A percentile compares a stretch with the other conserved stretches of the same genome.
Conservation (phyloP, 1,139 yeast species). For the Nakaseomyces nivariensis region DNA sequence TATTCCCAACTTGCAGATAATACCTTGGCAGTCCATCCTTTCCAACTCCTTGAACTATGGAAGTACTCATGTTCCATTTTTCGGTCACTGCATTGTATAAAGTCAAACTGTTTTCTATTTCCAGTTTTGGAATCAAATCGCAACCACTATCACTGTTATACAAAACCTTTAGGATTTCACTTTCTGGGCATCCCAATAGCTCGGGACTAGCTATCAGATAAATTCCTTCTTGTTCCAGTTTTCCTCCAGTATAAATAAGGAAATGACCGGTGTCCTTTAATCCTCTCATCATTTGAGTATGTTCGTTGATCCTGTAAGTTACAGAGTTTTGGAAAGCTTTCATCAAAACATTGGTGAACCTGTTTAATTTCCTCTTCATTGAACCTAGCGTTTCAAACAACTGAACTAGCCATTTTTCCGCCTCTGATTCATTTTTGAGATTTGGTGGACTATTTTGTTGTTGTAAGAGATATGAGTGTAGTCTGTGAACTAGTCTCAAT, state of each 20-base stretch:
- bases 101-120: conserved; percentile 25
- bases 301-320: conserved; percentile 53
- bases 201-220: conserved; percentile 33
- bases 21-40: conserved; percentile 22
- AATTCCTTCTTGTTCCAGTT: conserved; percentile 60
- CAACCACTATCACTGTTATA: conserved; percentile 32
- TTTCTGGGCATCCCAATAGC: conserved; percentile 30
- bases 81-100: conserved; percentile 23
- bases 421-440: conserved; percentile 43
- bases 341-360: conserved; percentile 62
- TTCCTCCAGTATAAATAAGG: conserved; percentile 59
- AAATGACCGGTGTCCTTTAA: conserved; percentile 64
- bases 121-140: conserved; percentile 28
- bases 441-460: conserved; percentile 60
- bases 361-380: conserved; percentile 69
- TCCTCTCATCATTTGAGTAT: conserved; percentile 39
- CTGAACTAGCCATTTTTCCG: conserved; percentile 71
- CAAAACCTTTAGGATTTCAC: conserved; percentile 30
- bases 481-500: conserved; percentile 55
- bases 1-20: conserved; percentile 14
- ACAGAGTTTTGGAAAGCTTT: conserved; percentile 69
- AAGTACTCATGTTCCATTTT: conserved; percentile 18
- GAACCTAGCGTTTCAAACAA: conserved; percentile 81
- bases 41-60: conserved; percentile 16
- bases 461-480: conserved; percentile 60